Evolutionary conservation across 345 rosid genomes (phyloP).

Genomic region (sweet orange (Citrus sinensis)): DNA sequence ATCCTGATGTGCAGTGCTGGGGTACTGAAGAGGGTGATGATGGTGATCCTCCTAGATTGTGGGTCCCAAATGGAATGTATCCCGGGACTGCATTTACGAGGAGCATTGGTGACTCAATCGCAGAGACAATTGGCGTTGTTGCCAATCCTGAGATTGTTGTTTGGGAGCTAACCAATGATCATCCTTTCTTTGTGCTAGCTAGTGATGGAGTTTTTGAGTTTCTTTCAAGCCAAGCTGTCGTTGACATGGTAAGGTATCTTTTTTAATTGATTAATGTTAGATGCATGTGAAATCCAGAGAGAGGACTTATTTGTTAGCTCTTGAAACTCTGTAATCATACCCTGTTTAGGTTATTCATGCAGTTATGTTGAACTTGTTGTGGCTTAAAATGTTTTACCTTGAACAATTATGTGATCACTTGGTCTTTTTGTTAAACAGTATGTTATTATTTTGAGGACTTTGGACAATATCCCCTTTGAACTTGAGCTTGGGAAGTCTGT

Average conservation of each 20-base stretch:
- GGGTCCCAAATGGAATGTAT: slow-evolving; percentile 94
- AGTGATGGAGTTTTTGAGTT: slow-evolving; percentile 99
- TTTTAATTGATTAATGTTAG: not conserved
- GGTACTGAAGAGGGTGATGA: slow-evolving; percentile 94
- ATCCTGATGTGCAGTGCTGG: slow-evolving; percentile 96
- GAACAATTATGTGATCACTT: not conserved
- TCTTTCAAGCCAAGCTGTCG: slow-evolving; percentile 88
- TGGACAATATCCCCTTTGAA: not conserved
- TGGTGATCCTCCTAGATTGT: slow-evolving; percentile 97
- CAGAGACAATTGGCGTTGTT: slow-evolving; percentile 92
- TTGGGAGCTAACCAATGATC: slow-evolving; percentile 69
- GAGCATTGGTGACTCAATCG: slow-evolving; percentile 91
- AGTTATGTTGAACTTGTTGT: not conserved
- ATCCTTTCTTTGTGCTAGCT: slow-evolving; percentile 94
- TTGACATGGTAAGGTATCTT: slow-evolving; percentile 90
- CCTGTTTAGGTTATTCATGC: not conserved
- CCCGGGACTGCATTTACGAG: slow-evolving; percentile 99
- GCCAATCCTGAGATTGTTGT: slow-evolving; percentile 94
- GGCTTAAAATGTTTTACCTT: not conserved
- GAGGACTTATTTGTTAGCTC: not conserved
- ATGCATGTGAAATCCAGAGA: not conserved
- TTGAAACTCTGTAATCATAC: not conserved
- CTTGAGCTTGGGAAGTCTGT: not conserved
- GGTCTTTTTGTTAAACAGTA: not conserved
- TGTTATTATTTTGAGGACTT: not conserved